phyloP scores from a whole-genome alignment of 345 rosid species.

The Adansonia digitata region DNA sequence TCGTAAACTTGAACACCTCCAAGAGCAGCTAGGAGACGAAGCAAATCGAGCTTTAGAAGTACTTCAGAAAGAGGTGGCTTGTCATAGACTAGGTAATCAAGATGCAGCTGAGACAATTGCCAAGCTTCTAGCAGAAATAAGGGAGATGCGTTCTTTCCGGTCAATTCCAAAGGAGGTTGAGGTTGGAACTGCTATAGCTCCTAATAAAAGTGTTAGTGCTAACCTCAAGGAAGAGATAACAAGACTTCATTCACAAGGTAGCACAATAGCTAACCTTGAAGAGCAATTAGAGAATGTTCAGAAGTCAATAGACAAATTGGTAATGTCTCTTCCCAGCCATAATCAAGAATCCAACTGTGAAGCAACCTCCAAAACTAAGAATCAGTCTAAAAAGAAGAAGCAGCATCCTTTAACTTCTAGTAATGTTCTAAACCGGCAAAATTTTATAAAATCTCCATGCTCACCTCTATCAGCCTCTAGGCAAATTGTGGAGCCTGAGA shows the following conservation, averaged over 20 bases:
- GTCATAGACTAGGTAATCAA: slow-evolving; percentile 96
- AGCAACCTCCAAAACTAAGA: slow-evolving; percentile 60
- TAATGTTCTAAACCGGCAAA: slow-evolving; percentile 57
- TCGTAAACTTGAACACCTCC: slow-evolving; percentile 98
- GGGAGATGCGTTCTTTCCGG: slow-evolving; percentile 75
- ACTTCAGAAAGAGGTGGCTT: slow-evolving; percentile 94
- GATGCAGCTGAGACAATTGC: slow-evolving; percentile 99
- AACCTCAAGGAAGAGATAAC: slow-evolving; percentile 98
- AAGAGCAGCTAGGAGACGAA: slow-evolving; percentile 95
- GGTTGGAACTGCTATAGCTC: slow-evolving; percentile 51
- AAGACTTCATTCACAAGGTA: slow-evolving; percentile 96
- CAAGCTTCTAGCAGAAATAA: slow-evolving; percentile 92
- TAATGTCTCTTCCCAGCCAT: slow-evolving; percentile 92
- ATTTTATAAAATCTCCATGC: slow-evolving; percentile 81
- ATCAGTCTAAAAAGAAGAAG: slow-evolving; percentile 75
- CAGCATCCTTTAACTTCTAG: slow-evolving; percentile 74
- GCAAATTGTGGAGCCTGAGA: slow-evolving; percentile 60
- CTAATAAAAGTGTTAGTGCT: slow-evolving; percentile 81
- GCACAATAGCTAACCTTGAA: slow-evolving; percentile 89
- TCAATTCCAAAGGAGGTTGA: slow-evolving; percentile 49
- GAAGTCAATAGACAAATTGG: slow-evolving; percentile 90
- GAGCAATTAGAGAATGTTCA: slow-evolving; percentile 96
- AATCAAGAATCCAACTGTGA: slow-evolving; percentile 37
- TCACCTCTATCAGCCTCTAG: slow-evolving; percentile 77
- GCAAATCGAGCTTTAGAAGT: slow-evolving; percentile 94